A percentile compares a stretch with the other conserved stretches of the same genome.
Evolutionary conservation across 495 filamentous ascomycete species (phyloP).

Genomic region (Apodospora peruviana): DNA sequence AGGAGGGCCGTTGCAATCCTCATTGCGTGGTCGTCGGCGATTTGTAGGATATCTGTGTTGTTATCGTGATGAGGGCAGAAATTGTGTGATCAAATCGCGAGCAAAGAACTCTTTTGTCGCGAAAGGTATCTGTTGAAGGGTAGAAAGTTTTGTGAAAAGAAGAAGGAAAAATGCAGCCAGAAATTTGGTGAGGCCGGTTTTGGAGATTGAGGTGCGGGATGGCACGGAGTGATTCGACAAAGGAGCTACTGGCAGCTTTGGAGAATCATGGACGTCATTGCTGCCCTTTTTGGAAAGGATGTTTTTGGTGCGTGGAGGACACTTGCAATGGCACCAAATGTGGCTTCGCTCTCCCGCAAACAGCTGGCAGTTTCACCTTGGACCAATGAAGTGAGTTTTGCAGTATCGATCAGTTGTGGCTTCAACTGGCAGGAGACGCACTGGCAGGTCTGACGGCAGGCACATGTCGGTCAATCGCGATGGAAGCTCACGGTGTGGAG

Average conservation of each 20-base stretch:
- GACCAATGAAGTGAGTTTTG: no score
- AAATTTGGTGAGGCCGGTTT: conserved; percentile 1
- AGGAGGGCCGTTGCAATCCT: conserved; percentile 67
- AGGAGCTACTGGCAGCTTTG: conserved; percentile 1
- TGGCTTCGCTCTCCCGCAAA: neutral
- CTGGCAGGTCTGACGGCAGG: no score
- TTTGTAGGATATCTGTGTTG: conserved; percentile 11
- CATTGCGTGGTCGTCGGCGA: conserved; percentile 43
- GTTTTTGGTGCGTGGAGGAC: neutral
- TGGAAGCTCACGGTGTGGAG: no score
- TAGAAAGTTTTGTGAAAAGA: neutral
- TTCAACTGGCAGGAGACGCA: no score
- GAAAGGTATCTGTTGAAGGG: neutral
- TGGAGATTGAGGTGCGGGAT: neutral
- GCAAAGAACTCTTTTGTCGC: conserved; percentile 3
- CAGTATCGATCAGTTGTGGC: no score
- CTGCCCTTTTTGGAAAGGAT: conserved; percentile 8
- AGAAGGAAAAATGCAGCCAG: neutral
- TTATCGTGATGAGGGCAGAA: neutral
- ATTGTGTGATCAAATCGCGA: conserved; percentile 1
- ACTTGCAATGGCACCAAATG: neutral
- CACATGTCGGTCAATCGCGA: no score
- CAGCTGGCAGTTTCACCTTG: no score
- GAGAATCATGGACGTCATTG: conserved; percentile 23
- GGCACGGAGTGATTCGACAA: conserved; percentile 1